Percentiles rank a stretch among this genome's conserved stretches.
Evolutionary conservation across 345 rosid genomes (phyloP).

Genomic region (Hypericum perforatum): DNA sequence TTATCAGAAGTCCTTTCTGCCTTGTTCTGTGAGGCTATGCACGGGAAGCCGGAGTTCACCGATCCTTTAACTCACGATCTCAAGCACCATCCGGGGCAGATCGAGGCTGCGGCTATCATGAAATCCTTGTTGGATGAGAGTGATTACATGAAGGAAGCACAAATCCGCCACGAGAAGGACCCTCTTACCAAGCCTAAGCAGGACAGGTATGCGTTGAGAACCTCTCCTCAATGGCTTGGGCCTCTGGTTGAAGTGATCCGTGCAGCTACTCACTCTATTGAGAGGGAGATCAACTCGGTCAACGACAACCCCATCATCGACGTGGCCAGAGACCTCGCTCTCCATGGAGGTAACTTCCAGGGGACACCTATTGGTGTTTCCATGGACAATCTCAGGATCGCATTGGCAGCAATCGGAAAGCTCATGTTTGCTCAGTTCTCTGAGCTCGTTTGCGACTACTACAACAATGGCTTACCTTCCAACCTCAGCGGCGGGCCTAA

Average conservation of each 20-base stretch:
- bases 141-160: constrained; percentile 30
- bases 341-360: constrained; percentile 51
- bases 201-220: constrained; percentile 37
- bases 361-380: constrained; percentile 52
- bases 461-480: constrained; percentile 48
- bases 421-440: constrained; percentile 48
- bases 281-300: constrained; percentile 45
- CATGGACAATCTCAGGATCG: constrained; percentile 45
- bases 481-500: constrained; percentile 39
- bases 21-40: constrained; percentile 41
- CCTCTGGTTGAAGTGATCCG: constrained; percentile 44
- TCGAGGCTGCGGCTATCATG: constrained; percentile 45
- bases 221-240: constrained; percentile 57
- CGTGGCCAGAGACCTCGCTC: constrained; percentile 28
- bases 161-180: constrained; percentile 28
- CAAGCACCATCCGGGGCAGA: constrained; percentile 50
- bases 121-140: constrained; percentile 26
- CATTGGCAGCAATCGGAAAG: constrained; percentile 43
- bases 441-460: constrained; percentile 39
- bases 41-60: constrained; percentile 35
- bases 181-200: constrained; percentile 42
- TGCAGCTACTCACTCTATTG: constrained; percentile 32
- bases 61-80: constrained; percentile 40
- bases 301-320: constrained; percentile 45
- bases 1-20: constrained; percentile 33